Evolutionary conservation across 2,329 filamentous ascomycete species (phyloP).

Genomic region (Dryadomyces sulphureus): DNA sequence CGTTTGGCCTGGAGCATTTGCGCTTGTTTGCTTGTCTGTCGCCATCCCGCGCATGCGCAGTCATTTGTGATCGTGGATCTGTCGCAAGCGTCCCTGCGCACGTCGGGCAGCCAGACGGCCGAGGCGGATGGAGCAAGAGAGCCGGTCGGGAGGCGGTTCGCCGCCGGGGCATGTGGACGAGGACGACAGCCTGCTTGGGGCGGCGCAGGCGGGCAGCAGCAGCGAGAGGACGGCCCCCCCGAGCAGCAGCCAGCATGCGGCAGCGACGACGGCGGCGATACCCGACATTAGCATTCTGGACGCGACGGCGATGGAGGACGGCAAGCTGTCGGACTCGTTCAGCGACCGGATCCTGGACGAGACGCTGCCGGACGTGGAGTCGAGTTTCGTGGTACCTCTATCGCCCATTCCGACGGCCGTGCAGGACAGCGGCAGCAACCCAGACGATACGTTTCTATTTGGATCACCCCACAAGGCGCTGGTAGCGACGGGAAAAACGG

Average conservation of each 20-base stretch:
- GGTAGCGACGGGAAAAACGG: neutral
- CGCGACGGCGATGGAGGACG: constrained; percentile 17
- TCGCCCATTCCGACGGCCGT: constrained; percentile 38
- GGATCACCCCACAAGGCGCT: constrained; percentile 24
- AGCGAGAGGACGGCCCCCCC: too few species aligned
- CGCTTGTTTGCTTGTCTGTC: too few species aligned
- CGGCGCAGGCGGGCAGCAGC: too few species aligned
- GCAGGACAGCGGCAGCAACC: constrained; percentile 27
- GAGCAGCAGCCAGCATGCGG: neutral
- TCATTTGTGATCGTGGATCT: neutral
- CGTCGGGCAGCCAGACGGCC: neutral
- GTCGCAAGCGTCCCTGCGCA: neutral
- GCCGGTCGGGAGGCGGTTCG: neutral
- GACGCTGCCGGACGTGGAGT: constrained; percentile 49
- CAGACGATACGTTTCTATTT: constrained; percentile 47
- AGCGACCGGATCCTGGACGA: constrained; percentile 38
- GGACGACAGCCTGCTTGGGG: too few species aligned
- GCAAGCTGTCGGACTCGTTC: constrained; percentile 30
- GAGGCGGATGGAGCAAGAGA: neutral
- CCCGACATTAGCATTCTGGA: constrained; percentile 28
- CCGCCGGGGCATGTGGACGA: neutral
- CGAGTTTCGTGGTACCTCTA: constrained; percentile 44
- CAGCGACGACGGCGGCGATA: neutral
- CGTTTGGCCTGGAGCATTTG: too few species aligned
- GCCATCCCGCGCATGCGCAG: too few species aligned